Evolutionary conservation across 2,329 filamentous ascomycete genomes (phyloP), one percentile per base, ranked within the genome.

Genomic region (Endocalyx cinctus): DNA sequence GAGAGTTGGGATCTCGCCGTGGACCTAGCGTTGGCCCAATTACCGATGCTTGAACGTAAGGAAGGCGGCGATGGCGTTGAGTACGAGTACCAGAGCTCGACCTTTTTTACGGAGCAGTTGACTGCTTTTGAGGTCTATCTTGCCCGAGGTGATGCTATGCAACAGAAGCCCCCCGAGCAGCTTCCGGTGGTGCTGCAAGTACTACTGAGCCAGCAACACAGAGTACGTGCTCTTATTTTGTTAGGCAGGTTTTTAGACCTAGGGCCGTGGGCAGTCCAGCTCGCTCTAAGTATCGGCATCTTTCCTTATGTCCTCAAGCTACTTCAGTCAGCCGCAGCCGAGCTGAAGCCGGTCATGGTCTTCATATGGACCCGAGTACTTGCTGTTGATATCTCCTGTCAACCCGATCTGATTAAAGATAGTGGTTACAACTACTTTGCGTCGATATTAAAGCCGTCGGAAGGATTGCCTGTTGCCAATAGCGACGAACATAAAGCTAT

Each of bases 231-330:
- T 12, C 71, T 98, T 42, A 94, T 98, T 33, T 67, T 98, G 6
- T 72, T 98, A 1, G 92, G 89, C 37, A 87, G 88, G 46, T 98
- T 98, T 59, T 69, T 98, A 14, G 92, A 98, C 52, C 75, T 97
- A 25, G 92, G 92, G 0, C 92, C 92, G 1, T 98, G 92, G 92
- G 94, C 92, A 18, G 92, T 98, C n/a, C 92, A 97, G 58, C 77
- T 98, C 25, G 92, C 92, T 12, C 72, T 98, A 12, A 96, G 89
- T 59, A 98, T 98, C 41, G 92, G 92, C 16, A 98, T 98, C 42
- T 98, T 98, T 60, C 92, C 92, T 1, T 98, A 98, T 55, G 92
- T 98, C n/a, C 68, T 98, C 20, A 98, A 98, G 62, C 70, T 98
- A 17, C 69, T 98, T 13, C 92, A 98, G 58, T 97, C 92, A 5